These are phyloP conservation scores for Cyclotella baltica DNA, from an alignment of 108 stramenopile genomes.

Conservation along the genomic window DNA sequence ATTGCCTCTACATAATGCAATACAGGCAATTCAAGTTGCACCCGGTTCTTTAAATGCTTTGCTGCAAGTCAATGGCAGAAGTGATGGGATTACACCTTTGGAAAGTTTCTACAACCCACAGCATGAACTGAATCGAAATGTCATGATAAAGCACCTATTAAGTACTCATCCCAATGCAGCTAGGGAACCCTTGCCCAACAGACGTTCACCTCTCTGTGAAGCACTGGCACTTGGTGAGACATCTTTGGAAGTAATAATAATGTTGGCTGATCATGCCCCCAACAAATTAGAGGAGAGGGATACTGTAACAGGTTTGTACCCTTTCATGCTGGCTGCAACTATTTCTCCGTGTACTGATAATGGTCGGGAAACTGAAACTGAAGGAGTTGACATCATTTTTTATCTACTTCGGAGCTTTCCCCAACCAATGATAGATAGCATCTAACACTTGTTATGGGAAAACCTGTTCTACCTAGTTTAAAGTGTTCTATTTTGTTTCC, in stretches of 20 bases:
- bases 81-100: not conserved
- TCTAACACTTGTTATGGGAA: too few species aligned
- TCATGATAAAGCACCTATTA: slow-evolving; percentile 19
- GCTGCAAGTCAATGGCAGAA: not conserved
- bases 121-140: slow-evolving; percentile 30
- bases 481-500: too few species aligned
- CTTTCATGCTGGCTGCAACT: slow-evolving; percentile 75
- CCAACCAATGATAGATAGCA: too few species aligned
- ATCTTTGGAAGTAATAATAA: slow-evolving; percentile 22
- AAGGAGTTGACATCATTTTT: slow-evolving; percentile 27
- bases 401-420: slow-evolving; percentile 39
- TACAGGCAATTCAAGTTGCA: slow-evolving; percentile 9
- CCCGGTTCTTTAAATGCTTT: not conserved
- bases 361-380: not conserved
- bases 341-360: not conserved
- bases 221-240: slow-evolving; percentile 28
- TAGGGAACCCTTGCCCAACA: slow-evolving; percentile 21
- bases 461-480: too few species aligned
- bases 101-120: not conserved
- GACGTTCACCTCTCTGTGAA: slow-evolving; percentile 34
- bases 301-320: slow-evolving; percentile 61
- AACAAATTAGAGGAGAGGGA: slow-evolving; percentile 38
- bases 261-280: slow-evolving; percentile 25
- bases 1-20: slow-evolving; percentile 39
- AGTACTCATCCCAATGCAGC: slow-evolving; percentile 34